Conservation (phyloP, 805 yeast genomes). For the Ogataea ganodermae region DNA sequence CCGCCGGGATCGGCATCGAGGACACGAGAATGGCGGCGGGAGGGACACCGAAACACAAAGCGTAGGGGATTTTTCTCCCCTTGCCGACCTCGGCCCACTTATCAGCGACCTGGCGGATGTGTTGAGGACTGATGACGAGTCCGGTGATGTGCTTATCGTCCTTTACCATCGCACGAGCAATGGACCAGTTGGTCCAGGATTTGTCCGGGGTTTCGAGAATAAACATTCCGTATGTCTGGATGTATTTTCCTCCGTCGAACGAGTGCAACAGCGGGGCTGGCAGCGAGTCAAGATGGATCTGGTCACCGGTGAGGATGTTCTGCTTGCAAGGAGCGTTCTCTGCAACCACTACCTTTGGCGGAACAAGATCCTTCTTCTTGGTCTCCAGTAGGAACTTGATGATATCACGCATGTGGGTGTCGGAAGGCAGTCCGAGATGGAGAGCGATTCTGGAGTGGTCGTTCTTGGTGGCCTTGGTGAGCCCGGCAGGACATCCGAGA, state of each 20-base stretch:
- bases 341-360: conserved; percentile 17
- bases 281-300: conserved; percentile 21
- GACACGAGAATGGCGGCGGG: conserved; percentile 33
- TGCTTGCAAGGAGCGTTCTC: conserved; percentile 27
- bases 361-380: conserved; percentile 19
- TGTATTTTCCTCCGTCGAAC: conserved; percentile 31
- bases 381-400: conserved; percentile 25
- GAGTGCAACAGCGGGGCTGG: conserved; percentile 30
- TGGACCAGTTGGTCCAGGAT: conserved; percentile 34
- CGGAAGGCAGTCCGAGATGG: conserved; percentile 26
- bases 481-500: conserved; percentile 30
- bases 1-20: conserved; percentile 30
- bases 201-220: conserved; percentile 31
- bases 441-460: conserved; percentile 33
- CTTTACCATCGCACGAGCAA: conserved; percentile 32
- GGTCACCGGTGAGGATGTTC: conserved; percentile 23
- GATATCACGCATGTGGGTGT: conserved; percentile 28
- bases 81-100: conserved; percentile 28
- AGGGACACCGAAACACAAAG: conserved; percentile 33
- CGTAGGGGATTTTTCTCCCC: conserved; percentile 28
- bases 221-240: conserved; percentile 35
- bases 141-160: conserved; percentile 30
- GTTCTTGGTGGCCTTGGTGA: conserved; percentile 19
- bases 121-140: conserved; percentile 32
- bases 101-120: conserved; percentile 29